Percentiles rank a stretch among this genome's conserved stretches.
phyloP scores from a whole-genome alignment of 106 monocot species.

The Acorus calamus region DNA sequence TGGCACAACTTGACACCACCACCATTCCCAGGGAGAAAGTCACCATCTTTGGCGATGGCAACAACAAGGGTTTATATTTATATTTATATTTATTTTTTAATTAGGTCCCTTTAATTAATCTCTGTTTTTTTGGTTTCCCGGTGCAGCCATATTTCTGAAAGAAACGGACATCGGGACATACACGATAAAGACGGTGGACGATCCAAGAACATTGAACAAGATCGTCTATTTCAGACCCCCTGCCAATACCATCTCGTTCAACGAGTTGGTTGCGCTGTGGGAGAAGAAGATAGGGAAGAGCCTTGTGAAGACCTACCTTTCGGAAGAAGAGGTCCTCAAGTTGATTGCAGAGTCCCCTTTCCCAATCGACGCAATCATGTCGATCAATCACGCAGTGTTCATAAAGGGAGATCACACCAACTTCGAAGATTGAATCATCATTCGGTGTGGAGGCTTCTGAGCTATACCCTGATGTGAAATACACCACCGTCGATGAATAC shows the following conservation, averaged over 20 bases:
- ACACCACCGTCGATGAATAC: conserved; percentile 52
- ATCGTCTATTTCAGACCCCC: conserved; percentile 45
- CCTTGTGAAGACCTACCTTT: conserved; percentile 41
- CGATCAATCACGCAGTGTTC: conserved; percentile 36
- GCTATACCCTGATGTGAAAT: conserved; percentile 71
- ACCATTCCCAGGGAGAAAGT: conserved; percentile 33
- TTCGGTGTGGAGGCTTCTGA: conserved; percentile 56
- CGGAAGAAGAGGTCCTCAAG: conserved; percentile 54
- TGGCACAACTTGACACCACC: conserved; percentile 14
- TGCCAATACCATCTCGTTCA: conserved; percentile 36
- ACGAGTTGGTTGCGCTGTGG: conserved; percentile 58
- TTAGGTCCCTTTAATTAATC: too few relatives aligned
- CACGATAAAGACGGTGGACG: conserved; percentile 52
- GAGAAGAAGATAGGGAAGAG: conserved; percentile 58
- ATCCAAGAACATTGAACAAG: conserved; percentile 68
- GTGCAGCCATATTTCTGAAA: conserved; percentile 32
- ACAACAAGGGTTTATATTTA: conserved; percentile 31
- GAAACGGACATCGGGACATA: conserved; percentile 56
- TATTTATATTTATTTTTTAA: neutral
- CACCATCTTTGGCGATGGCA: conserved; percentile 55
- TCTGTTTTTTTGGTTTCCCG: neutral
- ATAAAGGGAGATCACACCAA: conserved; percentile 60
- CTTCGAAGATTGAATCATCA: conserved; percentile 53
- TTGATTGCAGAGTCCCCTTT: conserved; percentile 43
- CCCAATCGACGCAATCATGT: conserved; percentile 11